phyloP scores from a whole-genome alignment of 768 basidiomycete genomes.

The Trametes villosa region DNA sequence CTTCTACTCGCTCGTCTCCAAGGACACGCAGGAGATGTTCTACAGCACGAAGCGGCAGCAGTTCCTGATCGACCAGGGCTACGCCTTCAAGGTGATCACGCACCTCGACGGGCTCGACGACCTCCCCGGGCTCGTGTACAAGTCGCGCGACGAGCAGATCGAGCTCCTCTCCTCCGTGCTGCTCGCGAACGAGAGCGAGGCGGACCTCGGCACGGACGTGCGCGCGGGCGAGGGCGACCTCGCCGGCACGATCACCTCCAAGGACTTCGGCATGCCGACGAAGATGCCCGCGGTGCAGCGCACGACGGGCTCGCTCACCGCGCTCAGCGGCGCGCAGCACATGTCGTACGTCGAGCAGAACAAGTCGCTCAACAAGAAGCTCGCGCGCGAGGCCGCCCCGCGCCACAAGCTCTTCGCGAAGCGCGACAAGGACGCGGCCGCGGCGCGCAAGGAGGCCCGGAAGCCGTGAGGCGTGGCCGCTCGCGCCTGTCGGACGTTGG shows the following conservation, averaged over 20 bases:
- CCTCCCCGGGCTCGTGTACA: constrained; percentile 89
- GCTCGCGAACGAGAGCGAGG: constrained; percentile 87
- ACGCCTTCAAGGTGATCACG: constrained; percentile 99
- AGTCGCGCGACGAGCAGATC: constrained; percentile 90
- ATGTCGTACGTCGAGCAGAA: constrained; percentile 95
- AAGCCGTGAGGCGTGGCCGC: constrained; percentile 26
- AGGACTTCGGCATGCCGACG: constrained; percentile 76
- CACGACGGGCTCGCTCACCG: constrained; percentile 80
- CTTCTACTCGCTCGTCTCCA: constrained; percentile 98
- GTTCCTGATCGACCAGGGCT: constrained; percentile 98
- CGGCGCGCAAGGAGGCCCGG: constrained; percentile 50
- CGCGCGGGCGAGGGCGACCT: constrained; percentile 83
- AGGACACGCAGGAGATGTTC: constrained; percentile 99
- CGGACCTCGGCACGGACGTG: constrained; percentile 85
- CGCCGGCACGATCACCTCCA: constrained; percentile 83
- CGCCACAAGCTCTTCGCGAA: constrained; percentile 83
- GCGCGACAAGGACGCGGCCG: constrained; percentile 75
- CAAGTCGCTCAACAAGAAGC: constrained; percentile 85
- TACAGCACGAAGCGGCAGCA: constrained; percentile 99
- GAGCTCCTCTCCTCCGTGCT: constrained; percentile 94
- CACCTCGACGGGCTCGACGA: constrained; percentile 91
- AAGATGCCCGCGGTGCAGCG: constrained; percentile 73
- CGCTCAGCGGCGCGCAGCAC: constrained; percentile 86
- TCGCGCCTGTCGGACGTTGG: too few species aligned
- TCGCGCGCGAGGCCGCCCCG: constrained; percentile 57